phyloP scores from a whole-genome alignment of 441 rosid genomes.

The Kokia cookei region DNA sequence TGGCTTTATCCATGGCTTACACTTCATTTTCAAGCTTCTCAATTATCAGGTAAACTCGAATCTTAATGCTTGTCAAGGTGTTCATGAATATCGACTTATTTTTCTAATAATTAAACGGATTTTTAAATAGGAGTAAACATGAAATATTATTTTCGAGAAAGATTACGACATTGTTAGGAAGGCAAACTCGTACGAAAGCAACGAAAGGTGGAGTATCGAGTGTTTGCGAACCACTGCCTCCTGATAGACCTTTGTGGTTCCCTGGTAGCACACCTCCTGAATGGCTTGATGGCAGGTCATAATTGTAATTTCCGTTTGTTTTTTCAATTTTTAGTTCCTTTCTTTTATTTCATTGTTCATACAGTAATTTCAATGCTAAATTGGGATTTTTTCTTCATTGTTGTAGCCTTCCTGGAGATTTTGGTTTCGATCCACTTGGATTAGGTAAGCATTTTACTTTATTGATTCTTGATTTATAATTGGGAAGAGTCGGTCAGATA shows the following conservation, averaged over 20 bases:
- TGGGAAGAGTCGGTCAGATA: too few relatives aligned
- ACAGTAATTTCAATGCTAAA: too few relatives aligned
- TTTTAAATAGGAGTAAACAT: conserved; percentile 26
- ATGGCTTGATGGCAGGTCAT: conserved; percentile 93
- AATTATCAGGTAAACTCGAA: conserved; percentile 19
- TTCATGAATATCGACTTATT: too few relatives aligned
- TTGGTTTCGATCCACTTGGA: conserved; percentile 95
- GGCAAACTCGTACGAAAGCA: conserved; percentile 34
- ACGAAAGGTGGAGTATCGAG: conserved; percentile 79
- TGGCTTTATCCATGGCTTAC: conserved; percentile 57
- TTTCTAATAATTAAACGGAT: background rate
- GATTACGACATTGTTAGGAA: background rate
- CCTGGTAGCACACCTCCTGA: conserved; percentile 83
- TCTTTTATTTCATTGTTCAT: too few relatives aligned
- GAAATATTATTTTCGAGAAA: conserved; percentile 11
- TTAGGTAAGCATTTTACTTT: conserved; percentile 38
- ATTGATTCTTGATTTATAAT: background rate
- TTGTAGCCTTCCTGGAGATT: conserved; percentile 86
- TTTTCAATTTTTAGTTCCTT: too few relatives aligned
- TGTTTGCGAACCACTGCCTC: conserved; percentile 87
- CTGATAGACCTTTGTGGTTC: conserved; percentile 92
- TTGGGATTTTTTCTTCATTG: background rate
- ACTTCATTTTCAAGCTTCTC: conserved; percentile 35
- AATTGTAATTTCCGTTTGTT: too few relatives aligned
- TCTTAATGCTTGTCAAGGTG: too few relatives aligned